Percentiles rank a stretch among this genome's conserved stretches.
Conservation (phyloP, 148 eudicot genomes). For the Cornus kousa region DNA sequence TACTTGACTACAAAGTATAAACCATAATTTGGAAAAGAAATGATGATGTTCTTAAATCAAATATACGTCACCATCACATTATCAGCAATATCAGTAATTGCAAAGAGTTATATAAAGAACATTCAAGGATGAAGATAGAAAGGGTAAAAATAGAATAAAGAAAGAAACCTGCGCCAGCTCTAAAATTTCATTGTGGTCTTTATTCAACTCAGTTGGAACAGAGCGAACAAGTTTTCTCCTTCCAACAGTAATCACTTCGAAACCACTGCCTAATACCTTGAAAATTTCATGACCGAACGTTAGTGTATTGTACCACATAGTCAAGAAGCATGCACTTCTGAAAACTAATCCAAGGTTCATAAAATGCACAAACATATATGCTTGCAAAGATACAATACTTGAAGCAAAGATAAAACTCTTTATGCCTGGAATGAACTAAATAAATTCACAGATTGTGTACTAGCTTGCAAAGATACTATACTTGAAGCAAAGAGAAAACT, state of each 20-base stretch:
- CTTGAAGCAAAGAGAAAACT: neutral
- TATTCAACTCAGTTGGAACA: constrained; percentile 94
- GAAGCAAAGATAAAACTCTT: neutral
- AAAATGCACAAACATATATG: neutral
- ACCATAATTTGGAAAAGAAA: neutral
- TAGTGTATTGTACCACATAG: neutral
- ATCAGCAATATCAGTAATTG: neutral
- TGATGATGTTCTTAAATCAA: neutral
- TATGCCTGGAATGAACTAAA: too few relatives aligned
- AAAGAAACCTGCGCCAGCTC: constrained; percentile 84
- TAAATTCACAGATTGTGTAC: too few relatives aligned
- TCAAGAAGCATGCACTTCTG: too few relatives aligned
- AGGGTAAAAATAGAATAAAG: neutral
- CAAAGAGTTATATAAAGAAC: neutral
- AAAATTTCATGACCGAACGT: constrained; percentile 5
- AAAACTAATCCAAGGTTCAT: neutral
- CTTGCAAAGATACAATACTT: neutral
- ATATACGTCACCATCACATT: constrained; percentile 1
- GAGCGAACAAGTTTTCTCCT: constrained; percentile 90
- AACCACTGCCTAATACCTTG: constrained; percentile 94
- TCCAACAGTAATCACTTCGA: constrained; percentile 94
- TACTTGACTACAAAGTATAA: neutral
- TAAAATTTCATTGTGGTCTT: constrained; percentile 95
- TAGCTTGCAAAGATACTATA: too few relatives aligned
- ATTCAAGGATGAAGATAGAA: neutral